Percentiles rank a stretch among this genome's conserved stretches.
phyloP scores from a whole-genome alignment of 805 yeast species.

The Teunomyces lycoperdinae region DNA sequence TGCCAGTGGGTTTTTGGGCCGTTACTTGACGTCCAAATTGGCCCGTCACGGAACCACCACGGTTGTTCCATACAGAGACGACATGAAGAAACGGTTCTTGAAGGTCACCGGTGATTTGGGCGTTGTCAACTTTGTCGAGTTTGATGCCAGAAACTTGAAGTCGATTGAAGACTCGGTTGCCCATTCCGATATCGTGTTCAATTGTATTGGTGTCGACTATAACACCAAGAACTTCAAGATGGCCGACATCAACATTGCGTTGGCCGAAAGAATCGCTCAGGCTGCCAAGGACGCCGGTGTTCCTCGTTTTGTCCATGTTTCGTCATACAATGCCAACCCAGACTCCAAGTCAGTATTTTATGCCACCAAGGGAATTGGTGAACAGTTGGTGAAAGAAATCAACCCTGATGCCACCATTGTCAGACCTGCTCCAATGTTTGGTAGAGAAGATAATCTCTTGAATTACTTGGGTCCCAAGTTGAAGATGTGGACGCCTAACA shows the following conservation, averaged over 20 bases:
- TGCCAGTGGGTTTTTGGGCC: slow-evolving; percentile 75
- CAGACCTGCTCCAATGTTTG: slow-evolving; percentile 79
- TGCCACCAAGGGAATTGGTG: slow-evolving; percentile 79
- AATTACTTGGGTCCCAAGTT: slow-evolving; percentile 55
- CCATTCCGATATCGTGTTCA: slow-evolving; percentile 79
- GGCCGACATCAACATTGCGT: slow-evolving; percentile 82
- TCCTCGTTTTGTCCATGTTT: slow-evolving; percentile 74
- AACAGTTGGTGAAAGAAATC: slow-evolving; percentile 62
- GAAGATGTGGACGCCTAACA: slow-evolving; percentile 64
- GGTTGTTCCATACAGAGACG: slow-evolving; percentile 80
- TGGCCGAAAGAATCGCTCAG: slow-evolving; percentile 71
- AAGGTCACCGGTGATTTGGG: slow-evolving; percentile 86
- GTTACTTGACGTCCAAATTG: slow-evolving; percentile 64
- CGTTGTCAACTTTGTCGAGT: slow-evolving; percentile 78
- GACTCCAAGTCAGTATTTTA: slow-evolving; percentile 66
- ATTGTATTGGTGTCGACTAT: slow-evolving; percentile 73
- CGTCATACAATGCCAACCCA: slow-evolving; percentile 72
- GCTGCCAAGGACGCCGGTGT: slow-evolving; percentile 69
- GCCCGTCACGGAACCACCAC: slow-evolving; percentile 81
- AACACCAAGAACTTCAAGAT: slow-evolving; percentile 76
- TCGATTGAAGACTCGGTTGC: slow-evolving; percentile 75
- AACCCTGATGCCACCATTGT: slow-evolving; percentile 79
- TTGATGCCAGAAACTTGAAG: slow-evolving; percentile 74
- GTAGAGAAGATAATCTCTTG: slow-evolving; percentile 68
- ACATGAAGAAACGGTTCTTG: slow-evolving; percentile 69